A percentile compares a stretch with the other conserved stretches of the same genome.
These are phyloP conservation scores for Cutaneotrichosporon arboriforme DNA, from an alignment of 1,284 basidiomycete species.

Conservation along the genomic window DNA sequence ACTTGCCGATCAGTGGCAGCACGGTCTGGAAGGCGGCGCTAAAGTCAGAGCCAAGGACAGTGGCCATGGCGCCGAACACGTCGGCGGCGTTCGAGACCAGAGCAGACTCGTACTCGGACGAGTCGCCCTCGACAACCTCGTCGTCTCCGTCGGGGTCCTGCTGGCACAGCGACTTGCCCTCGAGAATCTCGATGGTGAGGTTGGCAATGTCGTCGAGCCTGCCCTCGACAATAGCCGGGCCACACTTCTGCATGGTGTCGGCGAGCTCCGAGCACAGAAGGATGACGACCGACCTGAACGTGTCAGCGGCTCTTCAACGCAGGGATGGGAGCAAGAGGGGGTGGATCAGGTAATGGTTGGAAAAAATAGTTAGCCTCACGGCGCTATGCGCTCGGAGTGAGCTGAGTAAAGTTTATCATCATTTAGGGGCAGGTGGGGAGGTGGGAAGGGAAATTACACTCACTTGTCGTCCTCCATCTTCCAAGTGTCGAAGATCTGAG, in stretches of 20 bases:
- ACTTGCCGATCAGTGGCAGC: constrained; percentile 84
- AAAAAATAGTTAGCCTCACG: constrained; percentile 55
- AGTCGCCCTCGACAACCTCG: constrained; percentile 60
- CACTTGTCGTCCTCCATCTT: constrained; percentile 96
- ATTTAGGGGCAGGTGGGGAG: constrained; percentile 25
- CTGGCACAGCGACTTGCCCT: constrained; percentile 91
- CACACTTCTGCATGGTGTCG: constrained; percentile 84
- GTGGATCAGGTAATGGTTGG: constrained; percentile 34
- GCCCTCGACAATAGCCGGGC: constrained; percentile 72
- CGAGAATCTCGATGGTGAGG: constrained; percentile 75
- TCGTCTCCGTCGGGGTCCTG: constrained; percentile 94
- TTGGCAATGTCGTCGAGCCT: constrained; percentile 68
- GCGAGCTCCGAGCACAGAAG: constrained; percentile 79
- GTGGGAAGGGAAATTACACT: constrained; percentile 48
- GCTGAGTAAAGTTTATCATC: constrained; percentile 75
- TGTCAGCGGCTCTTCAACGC: constrained; percentile 32
- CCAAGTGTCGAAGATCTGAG: constrained; percentile 79
- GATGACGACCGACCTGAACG: constrained; percentile 72
- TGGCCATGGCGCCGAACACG: constrained; percentile 85
- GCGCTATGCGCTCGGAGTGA: constrained; percentile 68
- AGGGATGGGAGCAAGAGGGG: constrained; percentile 7
- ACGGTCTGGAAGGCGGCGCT: constrained; percentile 76
- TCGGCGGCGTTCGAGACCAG: constrained; percentile 92
- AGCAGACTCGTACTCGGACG: constrained; percentile 95
- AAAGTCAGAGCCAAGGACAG: constrained; percentile 79